Conservation (phyloP, 1,284 basidiomycete species). For the Abortiporus biennis region DNA sequence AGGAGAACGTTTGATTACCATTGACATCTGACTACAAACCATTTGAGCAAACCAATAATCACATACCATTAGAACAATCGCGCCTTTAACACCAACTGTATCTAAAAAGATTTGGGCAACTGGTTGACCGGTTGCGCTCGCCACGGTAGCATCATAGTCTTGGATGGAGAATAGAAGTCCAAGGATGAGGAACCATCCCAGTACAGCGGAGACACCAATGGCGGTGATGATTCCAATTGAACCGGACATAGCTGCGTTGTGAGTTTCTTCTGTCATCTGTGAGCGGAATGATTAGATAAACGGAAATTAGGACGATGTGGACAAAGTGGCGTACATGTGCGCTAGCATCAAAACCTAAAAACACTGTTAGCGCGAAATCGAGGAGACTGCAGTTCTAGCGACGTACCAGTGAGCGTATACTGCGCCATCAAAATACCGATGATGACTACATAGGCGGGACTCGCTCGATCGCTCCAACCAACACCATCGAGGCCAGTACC, state of each 20-base stretch:
- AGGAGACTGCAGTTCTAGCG: neutral
- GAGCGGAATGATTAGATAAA: neutral
- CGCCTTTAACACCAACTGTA: slow-evolving; percentile 63
- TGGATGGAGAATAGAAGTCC: slow-evolving; percentile 74
- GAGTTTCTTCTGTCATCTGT: slow-evolving; percentile 77
- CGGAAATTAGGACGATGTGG: neutral
- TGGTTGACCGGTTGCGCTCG: slow-evolving; percentile 53
- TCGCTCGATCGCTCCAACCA: slow-evolving; percentile 65
- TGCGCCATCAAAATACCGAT: slow-evolving; percentile 70
- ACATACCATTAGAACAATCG: slow-evolving; percentile 63
- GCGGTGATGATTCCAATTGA: slow-evolving; percentile 62
- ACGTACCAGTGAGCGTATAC: slow-evolving; percentile 60
- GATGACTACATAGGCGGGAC: slow-evolving; percentile 61
- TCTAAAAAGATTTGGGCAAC: slow-evolving; percentile 75
- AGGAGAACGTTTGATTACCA: neutral
- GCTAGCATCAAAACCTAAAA: slow-evolving; percentile 60
- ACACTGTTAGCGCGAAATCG: slow-evolving; percentile 1
- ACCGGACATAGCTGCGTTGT: slow-evolving; percentile 64
- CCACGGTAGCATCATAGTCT: slow-evolving; percentile 51
- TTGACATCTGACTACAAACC: neutral
- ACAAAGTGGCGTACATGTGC: slow-evolving; percentile 59
- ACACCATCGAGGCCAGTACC: slow-evolving; percentile 53
- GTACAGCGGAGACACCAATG: slow-evolving; percentile 69
- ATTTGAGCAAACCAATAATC: too few species aligned
- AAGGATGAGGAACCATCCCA: slow-evolving; percentile 69